These are phyloP conservation scores for Metschnikowia noctiluminum DNA, from an alignment of 805 yeast species.

Conservation along the genomic window DNA sequence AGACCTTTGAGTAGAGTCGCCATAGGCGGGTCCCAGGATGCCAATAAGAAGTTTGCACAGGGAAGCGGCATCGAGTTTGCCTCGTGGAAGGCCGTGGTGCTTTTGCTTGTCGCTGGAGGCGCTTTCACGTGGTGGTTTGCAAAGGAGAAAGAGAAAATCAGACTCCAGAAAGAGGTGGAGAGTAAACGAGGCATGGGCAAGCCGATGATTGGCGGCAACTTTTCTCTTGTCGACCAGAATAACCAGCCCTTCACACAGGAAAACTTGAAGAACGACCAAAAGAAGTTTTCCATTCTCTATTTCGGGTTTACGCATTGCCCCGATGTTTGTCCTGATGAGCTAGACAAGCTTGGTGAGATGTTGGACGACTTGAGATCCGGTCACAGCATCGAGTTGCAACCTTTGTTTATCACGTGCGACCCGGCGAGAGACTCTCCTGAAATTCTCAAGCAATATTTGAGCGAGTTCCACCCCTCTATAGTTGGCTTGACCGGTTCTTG, in stretches of 20 bases:
- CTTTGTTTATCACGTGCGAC: constrained; percentile 93
- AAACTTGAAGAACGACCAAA: constrained; percentile 57
- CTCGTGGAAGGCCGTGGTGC: constrained; percentile 76
- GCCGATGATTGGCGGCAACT: constrained; percentile 91
- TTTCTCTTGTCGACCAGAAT: constrained; percentile 65
- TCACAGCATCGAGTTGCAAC: constrained; percentile 61
- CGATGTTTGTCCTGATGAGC: constrained; percentile 97
- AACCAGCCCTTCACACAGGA: constrained; percentile 75
- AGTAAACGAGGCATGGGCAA: constrained; percentile 85
- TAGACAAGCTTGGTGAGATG: constrained; percentile 83
- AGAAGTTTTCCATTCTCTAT: constrained; percentile 77
- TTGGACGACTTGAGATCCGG: constrained; percentile 56
- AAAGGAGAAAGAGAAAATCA: constrained; percentile 71
- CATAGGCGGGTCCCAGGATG: constrained; percentile 53
- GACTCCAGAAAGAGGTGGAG: constrained; percentile 75
- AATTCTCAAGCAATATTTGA: constrained; percentile 74
- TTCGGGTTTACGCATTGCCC: constrained; percentile 98
- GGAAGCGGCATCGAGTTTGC: constrained; percentile 62
- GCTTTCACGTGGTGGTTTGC: constrained; percentile 68
- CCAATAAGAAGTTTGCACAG: constrained; percentile 34
- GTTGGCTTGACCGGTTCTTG: constrained; percentile 91
- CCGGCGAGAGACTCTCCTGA: constrained; percentile 93
- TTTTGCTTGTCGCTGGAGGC: constrained; percentile 69
- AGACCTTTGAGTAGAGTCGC: constrained; percentile 81
- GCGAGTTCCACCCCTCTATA: constrained; percentile 86